These are phyloP conservation scores for Cladophialophora carrionii DNA, from an alignment of 2,329 filamentous ascomycete species.

Conservation along the genomic window DNA sequence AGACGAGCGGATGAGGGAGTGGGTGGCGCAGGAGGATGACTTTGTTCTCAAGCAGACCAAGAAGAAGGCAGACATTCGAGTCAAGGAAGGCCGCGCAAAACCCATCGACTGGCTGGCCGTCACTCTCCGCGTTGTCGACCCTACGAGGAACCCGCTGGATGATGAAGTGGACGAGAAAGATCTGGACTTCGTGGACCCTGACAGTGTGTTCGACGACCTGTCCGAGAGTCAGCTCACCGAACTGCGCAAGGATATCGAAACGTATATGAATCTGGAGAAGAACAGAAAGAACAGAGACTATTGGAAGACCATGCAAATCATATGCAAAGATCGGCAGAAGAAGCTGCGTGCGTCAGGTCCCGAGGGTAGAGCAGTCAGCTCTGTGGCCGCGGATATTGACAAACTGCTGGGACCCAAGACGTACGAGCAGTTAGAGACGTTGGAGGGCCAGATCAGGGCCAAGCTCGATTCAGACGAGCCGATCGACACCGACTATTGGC, in stretches of 20 bases:
- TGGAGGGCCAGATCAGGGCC: constrained; percentile 82
- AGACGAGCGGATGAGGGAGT: constrained; percentile 77
- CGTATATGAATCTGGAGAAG: constrained; percentile 77
- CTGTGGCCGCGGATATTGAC: constrained; percentile 86
- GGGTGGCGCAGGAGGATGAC: constrained; percentile 91
- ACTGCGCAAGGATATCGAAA: constrained; percentile 79
- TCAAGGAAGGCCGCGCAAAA: constrained; percentile 85
- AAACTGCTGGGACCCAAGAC: constrained; percentile 82
- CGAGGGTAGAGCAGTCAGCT: constrained; percentile 76
- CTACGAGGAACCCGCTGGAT: constrained; percentile 75
- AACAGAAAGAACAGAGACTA: constrained; percentile 80
- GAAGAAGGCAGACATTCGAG: constrained; percentile 94
- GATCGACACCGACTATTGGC: constrained; percentile 98
- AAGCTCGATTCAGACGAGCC: constrained; percentile 88
- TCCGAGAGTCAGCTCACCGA: constrained; percentile 69
- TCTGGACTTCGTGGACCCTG: constrained; percentile 77
- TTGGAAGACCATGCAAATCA: constrained; percentile 84
- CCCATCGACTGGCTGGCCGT: constrained; percentile 94
- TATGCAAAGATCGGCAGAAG: constrained; percentile 75
- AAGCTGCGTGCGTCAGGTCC: constrained; percentile 61
- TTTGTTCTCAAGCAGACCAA: constrained; percentile 97
- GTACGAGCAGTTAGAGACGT: constrained; percentile 78
- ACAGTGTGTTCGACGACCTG: constrained; percentile 76
- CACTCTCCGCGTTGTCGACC: constrained; percentile 83
- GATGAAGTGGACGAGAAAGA: constrained; percentile 80